Base-by-base conservation (phyloP, 768 basidiomycete genomes). In the Trametes maxima region DNA sequence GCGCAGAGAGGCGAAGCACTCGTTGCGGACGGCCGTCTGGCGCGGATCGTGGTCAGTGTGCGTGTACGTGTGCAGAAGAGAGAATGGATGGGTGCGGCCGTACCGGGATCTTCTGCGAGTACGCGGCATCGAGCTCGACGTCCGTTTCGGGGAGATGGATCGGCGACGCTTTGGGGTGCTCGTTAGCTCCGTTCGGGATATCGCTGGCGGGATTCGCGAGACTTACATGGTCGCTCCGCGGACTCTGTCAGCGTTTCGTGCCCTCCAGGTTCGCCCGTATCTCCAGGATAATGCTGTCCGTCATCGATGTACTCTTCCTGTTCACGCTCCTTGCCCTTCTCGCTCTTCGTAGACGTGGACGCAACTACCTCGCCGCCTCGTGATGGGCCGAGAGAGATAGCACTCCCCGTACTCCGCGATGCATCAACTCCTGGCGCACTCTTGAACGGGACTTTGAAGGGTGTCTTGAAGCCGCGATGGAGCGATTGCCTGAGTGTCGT, bases 1-100 rank as follows among this genome's bases (percentile, higher is more conserved):
- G 25, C 79, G 75, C 36, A 88, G 74, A 3, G 68, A 66, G 14
- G 72, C 67, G 50, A 82, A 79, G 11, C 70, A 69, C 6, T 69
- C 62, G 39, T 65, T 55, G 21, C 70, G 66, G 14, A 55, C 35
- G n/a, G 21, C 50, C 1, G 76, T 37, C 19, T 69, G 64, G 13
- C 59, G 47, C 47, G 50, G 62, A 59, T 36, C 21, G 47, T 37
- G 36, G 57, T 33, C 2, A 37, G 16, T 7, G 51, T 17, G 17
- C 17, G 28, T 11, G 24, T 48, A 13, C 11, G 55, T 3, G 16
- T 39, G 25, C 14, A 25, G 36, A n/a, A 33, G 17, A 8, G 49
- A 40, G 8, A 47, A 19, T 8, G 28, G 28, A 8, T 8, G 28
- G 28, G 28, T 8, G 28, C 28, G 28, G 28, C 28, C 71, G 28